Percentiles rank a stretch among this genome's conserved stretches.
phyloP scores from a whole-genome alignment of 1,284 basidiomycete species.

The Abortiporus biennis region DNA sequence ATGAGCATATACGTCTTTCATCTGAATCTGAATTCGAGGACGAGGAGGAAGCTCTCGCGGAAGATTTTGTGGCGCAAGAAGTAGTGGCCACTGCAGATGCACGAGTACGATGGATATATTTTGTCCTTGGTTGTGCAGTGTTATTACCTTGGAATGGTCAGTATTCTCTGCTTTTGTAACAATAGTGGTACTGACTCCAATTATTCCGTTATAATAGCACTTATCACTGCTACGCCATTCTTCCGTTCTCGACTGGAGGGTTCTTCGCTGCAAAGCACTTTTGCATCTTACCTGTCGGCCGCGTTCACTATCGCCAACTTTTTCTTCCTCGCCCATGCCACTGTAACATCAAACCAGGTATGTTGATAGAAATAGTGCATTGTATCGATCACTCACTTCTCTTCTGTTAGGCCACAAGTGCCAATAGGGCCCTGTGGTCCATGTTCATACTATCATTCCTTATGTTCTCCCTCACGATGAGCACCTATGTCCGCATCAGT shows the following conservation, averaged over 20 bases:
- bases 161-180: conserved; percentile 14
- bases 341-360: conserved; percentile 59
- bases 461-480: conserved; percentile 49
- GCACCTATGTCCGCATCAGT: conserved; percentile 49
- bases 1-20: conserved; percentile 11
- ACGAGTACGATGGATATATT: conserved; percentile 55
- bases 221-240: conserved; percentile 74
- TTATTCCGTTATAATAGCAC: conserved; percentile 42
- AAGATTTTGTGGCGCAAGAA: conserved; percentile 14
- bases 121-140: conserved; percentile 66
- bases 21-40: conserved; percentile 26
- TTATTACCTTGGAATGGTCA: conserved; percentile 78
- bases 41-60: conserved; percentile 24
- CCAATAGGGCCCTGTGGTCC: conserved; percentile 18
- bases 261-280: conserved; percentile 50
- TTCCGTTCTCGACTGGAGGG: conserved; percentile 59
- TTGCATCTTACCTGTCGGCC: conserved; percentile 65
- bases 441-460: conserved; percentile 35
- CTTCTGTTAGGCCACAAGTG: conserved; percentile 23
- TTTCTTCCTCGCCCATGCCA: conserved; percentile 65
- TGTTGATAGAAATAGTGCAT: conserved; percentile 16
- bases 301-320: conserved; percentile 62
- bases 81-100: conserved; percentile 28
- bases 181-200: conserved; percentile 3
- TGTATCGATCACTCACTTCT: not conserved